Conservation (phyloP, 2,329 filamentous ascomycete genomes). For the Plenodomus lindquistii region DNA sequence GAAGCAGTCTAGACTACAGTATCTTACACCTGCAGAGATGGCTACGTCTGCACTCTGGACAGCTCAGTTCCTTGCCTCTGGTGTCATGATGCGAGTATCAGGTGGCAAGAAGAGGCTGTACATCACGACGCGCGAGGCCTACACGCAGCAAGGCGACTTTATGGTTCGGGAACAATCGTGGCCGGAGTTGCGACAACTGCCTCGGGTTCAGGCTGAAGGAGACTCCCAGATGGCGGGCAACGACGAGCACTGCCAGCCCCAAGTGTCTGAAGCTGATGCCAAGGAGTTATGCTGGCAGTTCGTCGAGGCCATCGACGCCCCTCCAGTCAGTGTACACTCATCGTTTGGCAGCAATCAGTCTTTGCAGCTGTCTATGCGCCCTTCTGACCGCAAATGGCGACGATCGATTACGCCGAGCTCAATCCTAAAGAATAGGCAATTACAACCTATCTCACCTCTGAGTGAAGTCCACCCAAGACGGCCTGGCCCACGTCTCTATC, state of each 20-base stretch:
- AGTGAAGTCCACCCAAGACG: conserved; percentile 37
- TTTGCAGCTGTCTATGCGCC: conserved; percentile 38
- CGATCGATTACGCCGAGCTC: conserved; percentile 41
- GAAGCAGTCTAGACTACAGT: conserved; percentile 72
- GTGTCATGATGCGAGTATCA: conserved; percentile 72
- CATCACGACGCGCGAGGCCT: conserved; percentile 74
- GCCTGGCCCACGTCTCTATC: conserved; percentile 28
- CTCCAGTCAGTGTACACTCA: conserved; percentile 50
- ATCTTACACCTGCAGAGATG: conserved; percentile 73
- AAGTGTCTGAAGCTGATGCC: conserved; percentile 64
- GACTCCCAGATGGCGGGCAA: conserved; percentile 38
- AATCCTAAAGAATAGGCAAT: conserved; percentile 35
- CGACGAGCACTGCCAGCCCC: conserved; percentile 40
- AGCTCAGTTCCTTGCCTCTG: conserved; percentile 69
- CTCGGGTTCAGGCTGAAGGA: conserved; percentile 57
- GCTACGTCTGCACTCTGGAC: conserved; percentile 73
- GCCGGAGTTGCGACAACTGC: conserved; percentile 68
- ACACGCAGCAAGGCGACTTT: conserved; percentile 62
- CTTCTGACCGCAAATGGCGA: conserved; percentile 39
- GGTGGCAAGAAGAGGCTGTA: conserved; percentile 67
- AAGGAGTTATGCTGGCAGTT: conserved; percentile 70
- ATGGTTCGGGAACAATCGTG: conserved; percentile 51
- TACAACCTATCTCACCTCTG: conserved; percentile 41
- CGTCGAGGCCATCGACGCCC: conserved; percentile 66
- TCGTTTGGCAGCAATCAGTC: conserved; percentile 49